Percentiles rank a stretch among this genome's conserved stretches.
Evolutionary conservation across 805 yeast genomes (phyloP).

Genomic region (Danielia oregonensis): DNA sequence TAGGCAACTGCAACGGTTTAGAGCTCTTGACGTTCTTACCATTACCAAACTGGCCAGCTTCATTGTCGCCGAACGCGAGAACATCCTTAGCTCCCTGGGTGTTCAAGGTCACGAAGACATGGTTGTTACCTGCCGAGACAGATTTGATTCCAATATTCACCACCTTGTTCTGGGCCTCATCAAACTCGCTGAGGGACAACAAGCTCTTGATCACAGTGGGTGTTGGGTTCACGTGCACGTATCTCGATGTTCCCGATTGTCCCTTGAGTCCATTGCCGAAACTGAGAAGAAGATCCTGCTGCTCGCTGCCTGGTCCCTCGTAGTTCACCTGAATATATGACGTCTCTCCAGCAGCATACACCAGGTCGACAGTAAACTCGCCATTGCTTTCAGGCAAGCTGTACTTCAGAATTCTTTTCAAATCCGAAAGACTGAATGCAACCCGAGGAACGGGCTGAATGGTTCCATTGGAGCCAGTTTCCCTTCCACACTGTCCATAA

Average conservation of each 20-base stretch:
- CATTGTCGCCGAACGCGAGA: slow-evolving; percentile 81
- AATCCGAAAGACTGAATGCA: slow-evolving; percentile 29
- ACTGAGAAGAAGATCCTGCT: slow-evolving; percentile 41
- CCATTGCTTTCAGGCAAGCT: slow-evolving; percentile 12
- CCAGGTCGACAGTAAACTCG: slow-evolving; percentile 33
- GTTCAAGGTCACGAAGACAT: slow-evolving; percentile 54
- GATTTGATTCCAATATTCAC: slow-evolving; percentile 21
- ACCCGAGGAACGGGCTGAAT: slow-evolving; percentile 66
- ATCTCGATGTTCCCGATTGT: slow-evolving; percentile 78
- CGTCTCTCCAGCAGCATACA: slow-evolving; percentile 71
- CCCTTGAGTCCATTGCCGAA: slow-evolving; percentile 88
- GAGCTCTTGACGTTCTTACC: slow-evolving; percentile 65
- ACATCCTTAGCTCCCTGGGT: slow-evolving; percentile 54
- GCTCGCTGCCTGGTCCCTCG: slow-evolving; percentile 15
- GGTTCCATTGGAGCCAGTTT: slow-evolving; percentile 63
- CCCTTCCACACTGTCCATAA: slow-evolving; percentile 80
- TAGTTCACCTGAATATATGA: slow-evolving; percentile 28
- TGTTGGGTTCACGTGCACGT: slow-evolving; percentile 64
- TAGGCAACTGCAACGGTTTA: slow-evolving; percentile 52
- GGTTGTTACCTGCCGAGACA: slow-evolving; percentile 64
- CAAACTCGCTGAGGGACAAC: slow-evolving; percentile 15
- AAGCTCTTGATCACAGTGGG: slow-evolving; percentile 51
- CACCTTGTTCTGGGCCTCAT: slow-evolving; percentile 5
- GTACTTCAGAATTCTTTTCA: slow-evolving; percentile 22
- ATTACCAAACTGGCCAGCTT: slow-evolving; percentile 78